phyloP scores from a whole-genome alignment of 2,329 filamentous ascomycete genomes.

The Dendryphion nanum region DNA sequence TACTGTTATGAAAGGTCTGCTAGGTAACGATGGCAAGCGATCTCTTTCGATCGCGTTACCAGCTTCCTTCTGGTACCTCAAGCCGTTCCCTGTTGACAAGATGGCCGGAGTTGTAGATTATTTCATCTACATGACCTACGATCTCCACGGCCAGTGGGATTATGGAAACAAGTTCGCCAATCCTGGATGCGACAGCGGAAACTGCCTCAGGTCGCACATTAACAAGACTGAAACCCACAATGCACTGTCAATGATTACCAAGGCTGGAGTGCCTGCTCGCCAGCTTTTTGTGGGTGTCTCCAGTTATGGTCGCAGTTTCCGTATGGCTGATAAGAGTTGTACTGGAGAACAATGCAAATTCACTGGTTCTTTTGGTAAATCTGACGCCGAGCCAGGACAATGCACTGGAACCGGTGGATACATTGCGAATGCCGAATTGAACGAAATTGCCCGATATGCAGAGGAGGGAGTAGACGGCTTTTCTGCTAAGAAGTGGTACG shows the following conservation, averaged over 20 bases:
- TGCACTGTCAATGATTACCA: slow-evolving; percentile 31
- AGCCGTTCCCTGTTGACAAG: slow-evolving; percentile 17
- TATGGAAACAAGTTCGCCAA: slow-evolving; percentile 4
- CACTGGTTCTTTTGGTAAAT: slow-evolving; percentile 23
- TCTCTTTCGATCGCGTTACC: slow-evolving; percentile 26
- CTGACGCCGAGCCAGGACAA: slow-evolving; percentile 28
- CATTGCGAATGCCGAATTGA: slow-evolving; percentile 42
- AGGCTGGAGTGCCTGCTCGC: slow-evolving; percentile 36
- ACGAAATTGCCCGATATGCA: slow-evolving; percentile 21
- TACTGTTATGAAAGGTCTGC: background rate
- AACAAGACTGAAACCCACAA: slow-evolving; percentile 13
- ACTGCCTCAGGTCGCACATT: slow-evolving; percentile 11
- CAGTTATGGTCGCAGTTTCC: slow-evolving; percentile 39
- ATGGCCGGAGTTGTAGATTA: slow-evolving; percentile 21
- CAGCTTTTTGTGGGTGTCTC: slow-evolving; percentile 35
- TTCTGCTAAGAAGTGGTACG: background rate
- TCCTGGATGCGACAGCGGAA: background rate
- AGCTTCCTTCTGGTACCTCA: slow-evolving; percentile 27
- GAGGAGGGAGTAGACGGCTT: background rate
- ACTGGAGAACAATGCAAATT: slow-evolving; percentile 32
- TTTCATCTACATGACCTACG: slow-evolving; percentile 28
- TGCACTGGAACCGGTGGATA: slow-evolving; percentile 44
- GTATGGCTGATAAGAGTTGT: slow-evolving; percentile 34
- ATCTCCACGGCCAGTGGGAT: slow-evolving; percentile 42
- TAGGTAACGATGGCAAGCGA: background rate